A percentile compares a stretch with the other conserved stretches of the same genome.
Conservation (phyloP, 2,329 filamentous ascomycete species). For the Sporothrix brunneoviolacea region DNA sequence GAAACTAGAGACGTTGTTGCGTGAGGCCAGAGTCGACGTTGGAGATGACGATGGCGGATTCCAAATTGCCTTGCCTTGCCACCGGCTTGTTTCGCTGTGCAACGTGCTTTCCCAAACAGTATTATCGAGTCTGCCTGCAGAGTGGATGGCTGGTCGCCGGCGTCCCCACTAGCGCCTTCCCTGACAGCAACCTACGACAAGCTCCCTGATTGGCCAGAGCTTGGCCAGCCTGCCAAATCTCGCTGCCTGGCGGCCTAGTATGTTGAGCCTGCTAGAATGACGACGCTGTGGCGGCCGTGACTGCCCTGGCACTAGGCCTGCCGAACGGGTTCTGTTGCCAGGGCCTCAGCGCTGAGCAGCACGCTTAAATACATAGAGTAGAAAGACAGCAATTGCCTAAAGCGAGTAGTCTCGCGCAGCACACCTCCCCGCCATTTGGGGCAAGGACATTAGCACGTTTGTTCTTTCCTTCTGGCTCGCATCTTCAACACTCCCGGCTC, state of each 20-base stretch:
- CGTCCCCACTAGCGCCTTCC: conserved; percentile 7
- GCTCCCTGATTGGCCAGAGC: conserved; percentile 17
- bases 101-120: background rate
- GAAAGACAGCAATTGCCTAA: no score
- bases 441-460: no score
- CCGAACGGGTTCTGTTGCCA: no score
- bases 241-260: conserved; percentile 12
- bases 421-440: no score
- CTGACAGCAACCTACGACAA: conserved; percentile 1
- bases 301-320: no score
- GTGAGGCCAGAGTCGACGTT: background rate
- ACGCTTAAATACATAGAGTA: no score
- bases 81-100: background rate
- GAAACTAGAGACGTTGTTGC: background rate
- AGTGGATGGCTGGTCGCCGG: conserved; percentile 6
- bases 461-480: no score
- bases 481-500: no score
- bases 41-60: conserved; percentile 3
- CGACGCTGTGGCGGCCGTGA: conserved; percentile 9
- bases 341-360: no score
- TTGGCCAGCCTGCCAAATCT: conserved; percentile 5
- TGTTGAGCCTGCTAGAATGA: conserved; percentile 6
- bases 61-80: conserved; percentile 6
- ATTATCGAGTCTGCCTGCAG: conserved; percentile 6
- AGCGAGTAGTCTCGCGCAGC: no score